Conservation (phyloP, 108 stramenopile genomes). For the Epithemia pelagica region DNA sequence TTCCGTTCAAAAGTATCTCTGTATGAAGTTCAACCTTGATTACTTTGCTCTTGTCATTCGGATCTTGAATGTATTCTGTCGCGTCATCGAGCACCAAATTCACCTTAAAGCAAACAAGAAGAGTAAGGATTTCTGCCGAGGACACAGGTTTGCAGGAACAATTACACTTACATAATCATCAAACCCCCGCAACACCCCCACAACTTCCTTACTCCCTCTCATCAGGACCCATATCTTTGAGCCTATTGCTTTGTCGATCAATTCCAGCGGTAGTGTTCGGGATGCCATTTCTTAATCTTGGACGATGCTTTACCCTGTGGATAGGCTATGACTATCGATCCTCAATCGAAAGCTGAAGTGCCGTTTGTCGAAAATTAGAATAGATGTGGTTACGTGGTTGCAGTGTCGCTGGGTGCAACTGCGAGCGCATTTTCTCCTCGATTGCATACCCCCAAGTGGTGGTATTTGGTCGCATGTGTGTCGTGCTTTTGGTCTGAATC, state of each 20-base stretch:
- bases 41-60: conserved; percentile 45
- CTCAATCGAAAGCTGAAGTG: too few relatives aligned
- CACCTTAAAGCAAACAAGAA: conserved; percentile 15
- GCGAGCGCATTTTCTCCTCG: too few relatives aligned
- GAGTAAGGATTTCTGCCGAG: background rate
- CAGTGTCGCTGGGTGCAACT: too few relatives aligned
- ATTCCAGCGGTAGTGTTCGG: conserved; percentile 75
- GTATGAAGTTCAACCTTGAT: conserved; percentile 65
- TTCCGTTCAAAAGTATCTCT: conserved; percentile 86
- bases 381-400: too few relatives aligned
- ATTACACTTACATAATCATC: conserved; percentile 68
- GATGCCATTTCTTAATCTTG: conserved; percentile 27
- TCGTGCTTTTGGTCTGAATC: too few relatives aligned
- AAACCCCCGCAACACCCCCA: conserved; percentile 76
- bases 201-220: conserved; percentile 79
- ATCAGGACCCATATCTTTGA: conserved; percentile 85
- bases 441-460: too few relatives aligned
- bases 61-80: conserved; percentile 79
- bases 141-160: background rate
- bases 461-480: too few relatives aligned
- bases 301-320: too few relatives aligned
- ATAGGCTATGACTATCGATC: too few relatives aligned
- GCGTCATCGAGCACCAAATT: conserved; percentile 87
- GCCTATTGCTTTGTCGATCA: conserved; percentile 88
- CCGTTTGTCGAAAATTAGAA: too few relatives aligned